phyloP scores from a whole-genome alignment of 768 basidiomycete genomes.

The Amylocystis lapponica region DNA sequence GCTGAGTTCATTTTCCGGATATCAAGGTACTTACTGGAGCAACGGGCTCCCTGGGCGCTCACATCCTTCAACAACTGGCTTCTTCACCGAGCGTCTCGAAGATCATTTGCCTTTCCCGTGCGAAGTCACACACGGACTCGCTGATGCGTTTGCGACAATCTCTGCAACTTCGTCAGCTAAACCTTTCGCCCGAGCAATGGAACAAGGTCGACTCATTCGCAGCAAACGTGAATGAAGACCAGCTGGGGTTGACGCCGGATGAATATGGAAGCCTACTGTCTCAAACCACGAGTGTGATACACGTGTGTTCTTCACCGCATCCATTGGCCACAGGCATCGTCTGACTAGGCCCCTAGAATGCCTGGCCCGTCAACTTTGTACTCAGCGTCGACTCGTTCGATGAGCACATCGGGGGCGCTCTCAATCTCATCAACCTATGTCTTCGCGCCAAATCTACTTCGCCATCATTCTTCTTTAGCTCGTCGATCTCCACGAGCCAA shows the following conservation, averaged over 20 bases:
- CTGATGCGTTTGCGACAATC: constrained; percentile 36
- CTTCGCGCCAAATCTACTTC: constrained; percentile 26
- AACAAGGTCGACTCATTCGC: constrained; percentile 36
- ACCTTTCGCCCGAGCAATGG: constrained; percentile 10
- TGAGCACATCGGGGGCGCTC: constrained; percentile 41
- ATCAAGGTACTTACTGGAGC: constrained; percentile 42
- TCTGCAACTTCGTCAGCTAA: constrained; percentile 31
- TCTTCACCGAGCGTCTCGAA: constrained; percentile 29
- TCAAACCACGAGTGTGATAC: constrained; percentile 39
- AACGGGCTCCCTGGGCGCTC: constrained; percentile 50
- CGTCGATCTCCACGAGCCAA: constrained; percentile 37
- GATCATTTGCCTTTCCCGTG: constrained; percentile 48
- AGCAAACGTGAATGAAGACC: constrained; percentile 33
- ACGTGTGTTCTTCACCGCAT: constrained; percentile 23
- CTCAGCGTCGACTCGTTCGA: constrained; percentile 40
- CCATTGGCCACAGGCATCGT: too few species aligned
- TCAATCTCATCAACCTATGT: constrained; percentile 45
- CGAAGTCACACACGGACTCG: constrained; percentile 39
- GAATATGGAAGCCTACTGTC: constrained; percentile 32
- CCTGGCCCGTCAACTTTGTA: constrained; percentile 55
- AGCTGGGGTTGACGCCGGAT: constrained; percentile 34
- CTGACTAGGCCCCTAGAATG: constrained; percentile 35
- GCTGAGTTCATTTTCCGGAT: not conserved
- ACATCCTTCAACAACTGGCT: constrained; percentile 43
- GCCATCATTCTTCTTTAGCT: constrained; percentile 46